phyloP scores from a whole-genome alignment of 768 basidiomycete genomes.

The Lentinula guzmanii region DNA sequence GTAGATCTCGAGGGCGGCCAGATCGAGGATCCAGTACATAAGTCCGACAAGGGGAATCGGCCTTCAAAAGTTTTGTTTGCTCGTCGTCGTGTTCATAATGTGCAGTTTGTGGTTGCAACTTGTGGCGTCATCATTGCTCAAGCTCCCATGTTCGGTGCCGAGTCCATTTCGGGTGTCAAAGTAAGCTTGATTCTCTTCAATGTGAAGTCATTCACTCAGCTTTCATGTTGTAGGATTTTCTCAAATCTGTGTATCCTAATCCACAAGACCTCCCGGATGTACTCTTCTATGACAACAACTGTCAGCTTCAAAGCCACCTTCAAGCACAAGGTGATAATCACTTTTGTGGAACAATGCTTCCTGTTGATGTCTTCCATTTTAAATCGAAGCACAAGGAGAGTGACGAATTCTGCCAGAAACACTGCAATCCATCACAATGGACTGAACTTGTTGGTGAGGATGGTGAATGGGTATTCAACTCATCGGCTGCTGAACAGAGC shows the following conservation, averaged over 20 bases:
- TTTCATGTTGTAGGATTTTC: conserved; percentile 9
- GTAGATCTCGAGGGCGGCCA: background rate
- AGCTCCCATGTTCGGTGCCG: conserved; percentile 22
- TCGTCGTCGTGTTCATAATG: conserved; percentile 22
- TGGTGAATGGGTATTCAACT: conserved; percentile 22
- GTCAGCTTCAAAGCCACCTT: conserved; percentile 12
- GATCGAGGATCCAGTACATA: conserved; percentile 5
- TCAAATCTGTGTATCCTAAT: conserved; percentile 15
- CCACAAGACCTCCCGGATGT: conserved; percentile 12
- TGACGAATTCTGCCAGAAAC: conserved; percentile 16
- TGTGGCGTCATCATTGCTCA: conserved; percentile 23
- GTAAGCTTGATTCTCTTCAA: conserved; percentile 11
- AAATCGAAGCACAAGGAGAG: conserved; percentile 19
- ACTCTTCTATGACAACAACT: conserved; percentile 21
- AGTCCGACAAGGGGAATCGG: conserved; percentile 13
- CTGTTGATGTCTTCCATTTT: conserved; percentile 24
- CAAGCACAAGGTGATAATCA: conserved; percentile 10
- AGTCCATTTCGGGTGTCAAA: conserved; percentile 15
- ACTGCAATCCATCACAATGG: conserved; percentile 19
- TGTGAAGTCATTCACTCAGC: background rate
- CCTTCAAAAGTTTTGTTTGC: conserved; percentile 20
- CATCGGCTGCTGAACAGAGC: conserved; percentile 27
- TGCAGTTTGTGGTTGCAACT: conserved; percentile 17
- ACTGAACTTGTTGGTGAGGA: conserved; percentile 12
- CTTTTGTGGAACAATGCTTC: conserved; percentile 11